A percentile compares a stretch with the other conserved stretches of the same genome.
These are phyloP conservation scores for Trichoderma lentiforme DNA, from an alignment of 2,329 filamentous ascomycete genomes.

Conservation along the genomic window DNA sequence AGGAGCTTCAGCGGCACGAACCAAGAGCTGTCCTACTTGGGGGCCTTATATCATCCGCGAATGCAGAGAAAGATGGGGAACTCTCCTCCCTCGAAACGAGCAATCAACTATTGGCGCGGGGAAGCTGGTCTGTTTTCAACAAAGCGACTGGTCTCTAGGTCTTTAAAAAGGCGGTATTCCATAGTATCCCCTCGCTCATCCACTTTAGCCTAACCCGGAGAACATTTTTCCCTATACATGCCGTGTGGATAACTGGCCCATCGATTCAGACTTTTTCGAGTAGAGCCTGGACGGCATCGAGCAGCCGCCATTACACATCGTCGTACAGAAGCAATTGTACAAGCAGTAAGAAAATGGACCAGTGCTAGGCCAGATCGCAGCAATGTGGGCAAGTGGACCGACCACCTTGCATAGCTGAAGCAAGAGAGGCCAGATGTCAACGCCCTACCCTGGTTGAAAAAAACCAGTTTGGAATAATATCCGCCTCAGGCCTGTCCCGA, in stretches of 20 bases:
- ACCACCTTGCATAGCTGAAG: not conserved
- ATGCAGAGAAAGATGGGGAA: conserved; percentile 12
- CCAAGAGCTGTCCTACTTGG: conserved; percentile 5
- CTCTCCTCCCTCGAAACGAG: conserved; percentile 10
- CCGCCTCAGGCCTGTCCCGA: not conserved
- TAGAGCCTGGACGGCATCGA: not conserved
- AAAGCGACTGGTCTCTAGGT: not conserved
- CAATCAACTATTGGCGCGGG: conserved; percentile 15
- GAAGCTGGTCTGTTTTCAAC: conserved; percentile 16
- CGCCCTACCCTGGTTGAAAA: not conserved
- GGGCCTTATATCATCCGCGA: conserved; percentile 11
- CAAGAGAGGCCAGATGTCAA: conserved; percentile 2
- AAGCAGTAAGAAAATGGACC: not conserved
- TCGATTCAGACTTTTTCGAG: not conserved
- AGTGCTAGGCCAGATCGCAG: not conserved
- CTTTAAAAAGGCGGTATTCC: conserved; percentile 18
- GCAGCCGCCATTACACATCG: not conserved
- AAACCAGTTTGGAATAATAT: not conserved
- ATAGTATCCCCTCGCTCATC: not conserved
- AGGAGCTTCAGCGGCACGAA: not conserved
- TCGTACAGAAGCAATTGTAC: not conserved
- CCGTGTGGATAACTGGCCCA: not conserved
- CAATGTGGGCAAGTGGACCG: conserved; percentile 9
- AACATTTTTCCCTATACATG: not conserved
- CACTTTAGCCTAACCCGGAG: conserved; percentile 6